Conservation (phyloP, 2,329 filamentous ascomycete genomes). For the Pseudogymnoascus sp. region DNA sequence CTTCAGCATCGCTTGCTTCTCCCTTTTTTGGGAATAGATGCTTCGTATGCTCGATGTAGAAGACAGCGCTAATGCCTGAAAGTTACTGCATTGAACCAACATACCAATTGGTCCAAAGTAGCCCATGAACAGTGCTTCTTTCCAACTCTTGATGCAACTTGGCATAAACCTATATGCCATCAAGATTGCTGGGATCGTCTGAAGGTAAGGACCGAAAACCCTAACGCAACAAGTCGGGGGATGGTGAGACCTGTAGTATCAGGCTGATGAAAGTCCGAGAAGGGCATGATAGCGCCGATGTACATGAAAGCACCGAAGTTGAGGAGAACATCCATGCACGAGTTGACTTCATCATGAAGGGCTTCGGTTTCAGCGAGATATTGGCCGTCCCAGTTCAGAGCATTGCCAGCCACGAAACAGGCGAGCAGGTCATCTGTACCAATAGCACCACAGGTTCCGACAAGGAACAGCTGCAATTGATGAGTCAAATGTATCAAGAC, state of each 20-base stretch:
- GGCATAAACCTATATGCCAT: too few species aligned
- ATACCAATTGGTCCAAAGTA: too few species aligned
- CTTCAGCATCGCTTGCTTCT: too few species aligned
- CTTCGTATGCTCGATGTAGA: too few species aligned
- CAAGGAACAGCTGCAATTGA: constrained; percentile 38
- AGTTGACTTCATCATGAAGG: constrained; percentile 55
- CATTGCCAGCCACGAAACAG: constrained; percentile 53
- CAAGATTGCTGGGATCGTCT: too few species aligned
- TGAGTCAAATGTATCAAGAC: constrained; percentile 12
- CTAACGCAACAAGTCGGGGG: constrained; percentile 43
- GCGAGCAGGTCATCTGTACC: constrained; percentile 55
- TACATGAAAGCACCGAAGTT: constrained; percentile 57
- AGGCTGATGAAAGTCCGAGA: constrained; percentile 47
- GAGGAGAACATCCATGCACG: constrained; percentile 48
- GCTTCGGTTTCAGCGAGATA: constrained; percentile 49
- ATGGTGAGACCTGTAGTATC: constrained; percentile 46
- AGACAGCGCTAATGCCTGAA: too few species aligned
- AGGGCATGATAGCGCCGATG: constrained; percentile 49
- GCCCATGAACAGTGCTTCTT: too few species aligned
- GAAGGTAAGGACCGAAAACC: constrained; percentile 45
- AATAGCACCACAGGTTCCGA: constrained; percentile 50
- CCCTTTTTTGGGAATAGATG: too few species aligned
- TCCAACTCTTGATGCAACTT: too few species aligned
- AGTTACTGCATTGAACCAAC: too few species aligned
- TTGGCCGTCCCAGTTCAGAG: constrained; percentile 56